Percentiles rank a stretch among this genome's conserved stretches.
Conservation (phyloP, 352 stramenopile species). For the Phytopythium helicoides region DNA sequence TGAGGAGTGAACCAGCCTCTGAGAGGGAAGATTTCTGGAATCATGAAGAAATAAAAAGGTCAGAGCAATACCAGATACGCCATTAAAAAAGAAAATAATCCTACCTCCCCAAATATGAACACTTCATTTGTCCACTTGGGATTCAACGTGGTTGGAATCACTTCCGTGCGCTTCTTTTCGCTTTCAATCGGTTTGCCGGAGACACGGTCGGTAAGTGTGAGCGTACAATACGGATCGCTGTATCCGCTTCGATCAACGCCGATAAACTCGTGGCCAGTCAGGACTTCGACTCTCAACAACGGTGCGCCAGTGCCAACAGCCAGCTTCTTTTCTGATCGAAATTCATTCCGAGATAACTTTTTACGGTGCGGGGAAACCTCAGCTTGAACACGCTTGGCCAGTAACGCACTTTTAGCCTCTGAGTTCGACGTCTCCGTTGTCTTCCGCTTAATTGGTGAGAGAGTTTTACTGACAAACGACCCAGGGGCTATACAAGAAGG, state of each 20-base stretch:
- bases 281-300: slow-evolving; percentile 49
- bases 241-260: slow-evolving; percentile 62
- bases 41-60: no score
- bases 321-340: slow-evolving; percentile 45
- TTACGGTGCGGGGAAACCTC: slow-evolving; percentile 59
- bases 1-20: slow-evolving; percentile 42
- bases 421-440: slow-evolving; percentile 29
- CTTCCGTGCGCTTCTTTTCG: slow-evolving; percentile 70
- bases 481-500: slow-evolving; percentile 50
- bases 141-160: slow-evolving; percentile 69
- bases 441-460: slow-evolving; percentile 52
- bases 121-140: slow-evolving; percentile 64
- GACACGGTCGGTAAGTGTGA: slow-evolving; percentile 48
- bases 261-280: slow-evolving; percentile 56
- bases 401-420: slow-evolving; percentile 39
- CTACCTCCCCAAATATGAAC: slow-evolving; percentile 64
- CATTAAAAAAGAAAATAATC: slow-evolving; percentile 4
- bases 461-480: slow-evolving; percentile 38
- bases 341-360: slow-evolving; percentile 55
- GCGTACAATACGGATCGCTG: slow-evolving; percentile 73
- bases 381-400: slow-evolving; percentile 44
- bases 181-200: slow-evolving; percentile 46
- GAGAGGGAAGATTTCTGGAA: slow-evolving; percentile 45
- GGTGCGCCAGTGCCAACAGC: slow-evolving; percentile 26
- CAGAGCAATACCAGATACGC: slow-evolving; percentile 6